phyloP scores from a whole-genome alignment of 192 early-diverging fungal genomes.

The Mortierella antarctica region DNA sequence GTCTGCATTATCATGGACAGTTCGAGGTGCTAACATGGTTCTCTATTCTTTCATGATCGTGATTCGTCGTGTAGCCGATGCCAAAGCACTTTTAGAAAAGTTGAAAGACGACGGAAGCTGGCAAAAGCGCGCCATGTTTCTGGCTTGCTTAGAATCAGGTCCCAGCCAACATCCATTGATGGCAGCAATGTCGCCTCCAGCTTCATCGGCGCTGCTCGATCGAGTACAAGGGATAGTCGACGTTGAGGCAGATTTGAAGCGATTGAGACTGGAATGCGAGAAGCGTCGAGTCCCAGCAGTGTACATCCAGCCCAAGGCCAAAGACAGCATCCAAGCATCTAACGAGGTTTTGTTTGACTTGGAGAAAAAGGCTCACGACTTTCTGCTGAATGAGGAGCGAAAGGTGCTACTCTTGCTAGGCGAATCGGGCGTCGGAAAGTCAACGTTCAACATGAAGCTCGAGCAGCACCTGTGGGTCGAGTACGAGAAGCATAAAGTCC shows the following conservation, averaged over 20 bases:
- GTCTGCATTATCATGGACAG: too few relatives aligned
- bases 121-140: too few relatives aligned
- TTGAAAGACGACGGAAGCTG: too few relatives aligned
- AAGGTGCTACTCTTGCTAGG: slow-evolving; percentile 3
- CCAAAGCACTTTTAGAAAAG: too few relatives aligned
- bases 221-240: too few relatives aligned
- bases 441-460: not conserved
- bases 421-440: slow-evolving; percentile 3
- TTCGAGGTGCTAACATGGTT: too few relatives aligned
- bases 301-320: slow-evolving; percentile 1
- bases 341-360: slow-evolving; percentile 1
- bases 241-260: not conserved
- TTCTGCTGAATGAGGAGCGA: not conserved
- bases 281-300: not conserved
- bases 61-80: too few relatives aligned
- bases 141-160: too few relatives aligned
- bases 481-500: not conserved
- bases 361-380: not conserved
- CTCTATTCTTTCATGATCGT: too few relatives aligned
- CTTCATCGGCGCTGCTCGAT: too few relatives aligned
- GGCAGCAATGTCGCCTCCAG: too few relatives aligned
- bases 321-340: not conserved
- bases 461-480: not conserved
- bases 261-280: not conserved
- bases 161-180: too few relatives aligned